Percentiles rank a stretch among this genome's conserved stretches.
phyloP scores from a whole-genome alignment of 2,329 filamentous ascomycete genomes.

The Teratosphaeriaceae sp. region DNA sequence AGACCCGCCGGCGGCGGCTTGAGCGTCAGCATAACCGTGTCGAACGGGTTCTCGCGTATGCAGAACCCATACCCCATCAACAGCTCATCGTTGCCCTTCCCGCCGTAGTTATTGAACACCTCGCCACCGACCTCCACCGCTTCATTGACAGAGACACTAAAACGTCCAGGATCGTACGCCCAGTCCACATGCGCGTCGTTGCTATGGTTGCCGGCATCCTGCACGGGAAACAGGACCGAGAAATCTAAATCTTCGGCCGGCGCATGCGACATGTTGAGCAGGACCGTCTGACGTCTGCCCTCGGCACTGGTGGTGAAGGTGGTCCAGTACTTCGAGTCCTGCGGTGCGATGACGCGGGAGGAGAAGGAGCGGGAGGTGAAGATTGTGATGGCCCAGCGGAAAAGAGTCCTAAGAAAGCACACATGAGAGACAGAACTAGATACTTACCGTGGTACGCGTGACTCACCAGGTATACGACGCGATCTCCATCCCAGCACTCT shows the following conservation, averaged over 20 bases:
- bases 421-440: constrained; percentile 9
- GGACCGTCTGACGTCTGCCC: constrained; percentile 25
- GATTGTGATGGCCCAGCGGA: constrained; percentile 46
- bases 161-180: constrained; percentile 35
- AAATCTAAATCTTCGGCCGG: constrained; percentile 31
- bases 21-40: constrained; percentile 39
- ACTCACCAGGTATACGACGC: constrained; percentile 37
- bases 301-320: constrained; percentile 26
- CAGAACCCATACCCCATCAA: constrained; percentile 49
- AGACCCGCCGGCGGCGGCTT: constrained; percentile 32
- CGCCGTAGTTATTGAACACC: constrained; percentile 49
- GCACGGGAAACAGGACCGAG: constrained; percentile 43
- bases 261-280: constrained; percentile 28
- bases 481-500: constrained; percentile 24
- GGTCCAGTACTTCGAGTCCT: constrained; percentile 31
- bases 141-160: constrained; percentile 34
- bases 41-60: constrained; percentile 40
- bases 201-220: constrained; percentile 45
- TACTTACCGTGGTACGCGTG: constrained; percentile 20
- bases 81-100: constrained; percentile 48
- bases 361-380: constrained; percentile 47
- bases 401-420: constrained; percentile 36
- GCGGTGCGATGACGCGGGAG: constrained; percentile 30
- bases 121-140: constrained; percentile 32
- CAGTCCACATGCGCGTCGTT: constrained; percentile 42